Evolutionary conservation across 169 alveolate genomes (phyloP).

Genomic region (Amoebophrya sp.): DNA sequence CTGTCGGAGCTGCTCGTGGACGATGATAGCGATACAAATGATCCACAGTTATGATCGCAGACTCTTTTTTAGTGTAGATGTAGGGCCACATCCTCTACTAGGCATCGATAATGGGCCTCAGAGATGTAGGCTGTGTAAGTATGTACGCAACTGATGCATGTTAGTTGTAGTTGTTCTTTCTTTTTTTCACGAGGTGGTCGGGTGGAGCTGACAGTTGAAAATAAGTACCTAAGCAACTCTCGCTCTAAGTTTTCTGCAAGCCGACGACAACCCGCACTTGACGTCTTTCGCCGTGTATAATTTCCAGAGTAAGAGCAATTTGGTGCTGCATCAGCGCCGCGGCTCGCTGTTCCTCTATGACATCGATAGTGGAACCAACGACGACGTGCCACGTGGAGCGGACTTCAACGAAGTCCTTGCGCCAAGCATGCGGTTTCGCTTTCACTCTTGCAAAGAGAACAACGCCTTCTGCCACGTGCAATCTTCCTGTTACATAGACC

Average conservation of each 20-base stretch:
- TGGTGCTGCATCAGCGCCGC: not conserved
- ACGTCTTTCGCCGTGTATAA: not conserved
- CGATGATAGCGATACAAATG: not conserved
- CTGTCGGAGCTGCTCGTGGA: not conserved
- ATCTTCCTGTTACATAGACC: not conserved
- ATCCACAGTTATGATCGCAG: too few species aligned
- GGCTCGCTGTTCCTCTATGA: not conserved
- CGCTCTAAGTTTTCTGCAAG: too few species aligned
- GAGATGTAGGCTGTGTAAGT: too few species aligned
- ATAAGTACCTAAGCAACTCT: too few species aligned
- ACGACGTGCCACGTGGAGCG: not conserved
- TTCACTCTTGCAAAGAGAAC: not conserved
- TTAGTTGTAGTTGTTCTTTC: too few species aligned
- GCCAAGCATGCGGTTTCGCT: not conserved
- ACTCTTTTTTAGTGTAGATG: too few species aligned
- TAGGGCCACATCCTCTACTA: too few species aligned
- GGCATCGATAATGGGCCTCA: too few species aligned
- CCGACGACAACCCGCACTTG: not conserved
- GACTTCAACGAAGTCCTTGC: not conserved
- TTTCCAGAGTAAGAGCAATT: not conserved
- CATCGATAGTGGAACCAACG: not conserved
- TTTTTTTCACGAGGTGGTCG: too few species aligned
- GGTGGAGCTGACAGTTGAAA: too few species aligned
- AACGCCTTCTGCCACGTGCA: not conserved
- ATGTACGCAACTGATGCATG: too few species aligned